Base-by-base conservation (phyloP, 2,329 filamentous ascomycete species). In the Exutisphaerella laricina region DNA sequence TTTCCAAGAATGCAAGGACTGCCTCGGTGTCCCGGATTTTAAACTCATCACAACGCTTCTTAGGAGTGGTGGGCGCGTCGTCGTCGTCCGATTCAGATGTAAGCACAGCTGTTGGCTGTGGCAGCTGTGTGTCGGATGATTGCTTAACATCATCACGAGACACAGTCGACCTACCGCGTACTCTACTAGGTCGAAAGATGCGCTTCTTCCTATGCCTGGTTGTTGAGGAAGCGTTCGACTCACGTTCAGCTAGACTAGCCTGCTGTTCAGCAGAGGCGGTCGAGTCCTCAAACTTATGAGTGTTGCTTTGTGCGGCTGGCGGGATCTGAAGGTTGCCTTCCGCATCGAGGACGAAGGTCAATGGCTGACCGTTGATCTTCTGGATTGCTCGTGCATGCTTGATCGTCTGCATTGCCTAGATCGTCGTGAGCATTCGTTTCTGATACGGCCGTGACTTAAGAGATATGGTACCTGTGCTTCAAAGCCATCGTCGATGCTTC, bases 11-110 rank as follows among this genome's bases (percentile, higher is more conserved):
- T 1, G 20, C 29, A 5, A 25, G 35, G 29, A 55, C 48, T 22
- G 35, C 34, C 3, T 26, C 43, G 4, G 32, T 29, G n/a, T 53
- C 43, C 26, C 49, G 43, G n/a, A 55, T 49, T 7, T 43, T 38
- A 18, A 53, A 48, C 20, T 23, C 42, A 30, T 46, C 42, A 18
- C 43, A 23, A 18, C 32, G 31, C 20, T 29, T 49, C n/a, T 33
- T 38, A 26, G 14, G 12, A 23, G 26, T 16, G 12, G 25, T 18
- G 3, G 35, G 35, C n/a, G n/a, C n/a, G 17, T 35, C 29, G 14
- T 49, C 33, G 9, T 35, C 32, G 10, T 41, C 29, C 3, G 28
- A 20, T 1, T 41, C 38, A 6, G 41, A 41, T 8, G 38, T 12
- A 7, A 13, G 22, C 4, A 20, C 35, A 17, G 17, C 22, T 12